phyloP scores from a whole-genome alignment of 1,139 yeast species.

The Wickerhamomyces sp. region DNA sequence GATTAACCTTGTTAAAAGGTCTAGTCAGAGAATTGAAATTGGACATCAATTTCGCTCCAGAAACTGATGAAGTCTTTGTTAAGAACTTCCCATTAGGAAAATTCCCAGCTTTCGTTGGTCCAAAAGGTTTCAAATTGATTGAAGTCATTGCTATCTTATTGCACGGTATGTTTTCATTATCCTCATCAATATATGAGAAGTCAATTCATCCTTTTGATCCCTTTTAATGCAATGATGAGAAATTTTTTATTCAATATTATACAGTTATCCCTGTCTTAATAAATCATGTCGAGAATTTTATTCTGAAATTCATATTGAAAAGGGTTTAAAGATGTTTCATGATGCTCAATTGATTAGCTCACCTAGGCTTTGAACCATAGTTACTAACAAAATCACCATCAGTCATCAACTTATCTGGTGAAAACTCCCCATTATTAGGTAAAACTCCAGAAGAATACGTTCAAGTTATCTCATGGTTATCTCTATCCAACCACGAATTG shows the following conservation, averaged over 20 bases:
- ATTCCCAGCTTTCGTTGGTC: constrained; percentile 76
- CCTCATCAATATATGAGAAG: neutral
- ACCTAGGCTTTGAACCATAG: constrained; percentile 1
- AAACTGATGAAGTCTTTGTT: constrained; percentile 39
- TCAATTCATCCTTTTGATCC: neutral
- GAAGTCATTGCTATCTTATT: constrained; percentile 71
- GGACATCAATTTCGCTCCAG: constrained; percentile 51
- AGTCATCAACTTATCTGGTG: constrained; percentile 33
- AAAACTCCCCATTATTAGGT: constrained; percentile 49
- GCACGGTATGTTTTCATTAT: constrained; percentile 25
- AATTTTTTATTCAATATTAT: constrained; percentile 36
- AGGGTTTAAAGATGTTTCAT: neutral
- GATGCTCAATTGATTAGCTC: no score
- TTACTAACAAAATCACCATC: neutral
- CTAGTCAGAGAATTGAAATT: constrained; percentile 67
- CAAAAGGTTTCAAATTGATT: constrained; percentile 72
- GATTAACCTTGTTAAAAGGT: constrained; percentile 52
- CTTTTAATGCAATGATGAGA: constrained; percentile 37
- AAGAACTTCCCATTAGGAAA: constrained; percentile 65
- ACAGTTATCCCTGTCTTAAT: constrained; percentile 95
- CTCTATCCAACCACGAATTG: constrained; percentile 73
- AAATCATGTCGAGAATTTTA: constrained; percentile 63
- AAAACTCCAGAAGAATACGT: constrained; percentile 64
- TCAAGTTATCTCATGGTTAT: constrained; percentile 72
- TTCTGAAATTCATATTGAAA: constrained; percentile 10